A percentile compares a stretch with the other conserved stretches of the same genome.
Conservation (phyloP, 768 basidiomycete species). For the Favolaschia claudopus region DNA sequence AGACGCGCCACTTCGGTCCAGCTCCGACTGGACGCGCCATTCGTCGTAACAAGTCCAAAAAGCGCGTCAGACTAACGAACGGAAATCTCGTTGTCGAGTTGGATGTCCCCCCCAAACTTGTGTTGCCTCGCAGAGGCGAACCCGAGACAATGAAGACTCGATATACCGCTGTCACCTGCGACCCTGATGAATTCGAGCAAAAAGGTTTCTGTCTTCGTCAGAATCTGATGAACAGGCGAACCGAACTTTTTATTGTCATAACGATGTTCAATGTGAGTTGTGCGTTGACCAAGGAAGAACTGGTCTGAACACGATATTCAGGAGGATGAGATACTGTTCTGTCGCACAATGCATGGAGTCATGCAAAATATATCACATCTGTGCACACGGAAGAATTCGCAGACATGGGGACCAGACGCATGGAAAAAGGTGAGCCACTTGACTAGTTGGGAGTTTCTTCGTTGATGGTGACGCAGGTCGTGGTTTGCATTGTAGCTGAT, state of each 20-base stretch:
- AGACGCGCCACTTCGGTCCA: conserved; percentile 88
- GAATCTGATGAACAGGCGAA: conserved; percentile 78
- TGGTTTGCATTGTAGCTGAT: conserved; percentile 92
- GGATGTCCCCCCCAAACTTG: conserved; percentile 83
- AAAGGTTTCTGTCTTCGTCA: conserved; percentile 88
- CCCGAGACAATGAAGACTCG: conserved; percentile 77
- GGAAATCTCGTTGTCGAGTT: conserved; percentile 90
- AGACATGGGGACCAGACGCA: conserved; percentile 94
- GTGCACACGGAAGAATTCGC: conserved; percentile 86
- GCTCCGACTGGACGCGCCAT: conserved; percentile 82
- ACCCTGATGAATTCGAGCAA: conserved; percentile 90
- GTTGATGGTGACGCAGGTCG: conserved; percentile 59
- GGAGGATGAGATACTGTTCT: conserved; percentile 92
- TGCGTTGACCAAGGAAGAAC: background rate
- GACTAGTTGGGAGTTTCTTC: background rate
- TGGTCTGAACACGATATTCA: conserved; percentile 35
- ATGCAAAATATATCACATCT: conserved; percentile 88
- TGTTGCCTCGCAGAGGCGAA: conserved; percentile 74
- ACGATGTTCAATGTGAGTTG: conserved; percentile 96
- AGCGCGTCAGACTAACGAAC: conserved; percentile 82
- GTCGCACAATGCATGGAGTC: conserved; percentile 92
- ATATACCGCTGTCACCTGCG: conserved; percentile 92
- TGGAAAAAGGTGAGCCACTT: conserved; percentile 83
- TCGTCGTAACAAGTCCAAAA: conserved; percentile 78
- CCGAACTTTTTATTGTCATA: conserved; percentile 92